Base-by-base conservation (phyloP, 208 protist genomes). In the Herpetomonas tarakana region DNA sequence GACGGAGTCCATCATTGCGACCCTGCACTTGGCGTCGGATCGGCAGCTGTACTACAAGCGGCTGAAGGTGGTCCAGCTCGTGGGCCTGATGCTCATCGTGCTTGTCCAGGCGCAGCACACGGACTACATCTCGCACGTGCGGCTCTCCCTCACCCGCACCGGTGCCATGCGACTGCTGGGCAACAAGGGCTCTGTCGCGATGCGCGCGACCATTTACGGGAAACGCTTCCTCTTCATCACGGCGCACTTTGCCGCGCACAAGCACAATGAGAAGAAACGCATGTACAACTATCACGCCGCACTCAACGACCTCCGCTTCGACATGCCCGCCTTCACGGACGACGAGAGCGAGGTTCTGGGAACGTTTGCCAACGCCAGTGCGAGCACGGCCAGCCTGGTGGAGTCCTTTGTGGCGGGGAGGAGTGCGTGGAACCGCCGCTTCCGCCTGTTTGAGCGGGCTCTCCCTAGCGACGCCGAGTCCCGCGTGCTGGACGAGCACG, bases 151-250 rank as follows among this genome's bases (percentile, higher is more conserved):
- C 39, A 87, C 81, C 22, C 83, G 86, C 27, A 93, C 86, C 0
- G 89, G 89, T 0, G 68, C 84, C 14, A 78, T 95, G 56, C 67
- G 74, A 12, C 58, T 90, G 29, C 67, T 90, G 64, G 89, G 89
- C n/a, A 97, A 97, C 65, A 97, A 97, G 62, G 93, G 93, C 35
- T 93, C 84, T 31, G 78, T 97, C 28, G 86, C 77, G 11, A 62
- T 91, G 51, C 83, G 85, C n/a, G 82, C 86, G 16, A 89, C 78
- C 58, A 86, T 96, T 57, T 89, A 90, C 74, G 85, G 84, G 35
- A 92, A 88, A 55, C 75, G 85, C 2, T 92, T 97, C 62, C 85
- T 94, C 52, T 92, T 97, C 59, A 78, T 97, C 45, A 78, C 79
- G 4, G 83, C 86, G 47, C 93, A 97, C 75, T 95, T 97, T 52